phyloP scores from a whole-genome alignment of 257 asterid species.

The Nicotiana tabacum region DNA sequence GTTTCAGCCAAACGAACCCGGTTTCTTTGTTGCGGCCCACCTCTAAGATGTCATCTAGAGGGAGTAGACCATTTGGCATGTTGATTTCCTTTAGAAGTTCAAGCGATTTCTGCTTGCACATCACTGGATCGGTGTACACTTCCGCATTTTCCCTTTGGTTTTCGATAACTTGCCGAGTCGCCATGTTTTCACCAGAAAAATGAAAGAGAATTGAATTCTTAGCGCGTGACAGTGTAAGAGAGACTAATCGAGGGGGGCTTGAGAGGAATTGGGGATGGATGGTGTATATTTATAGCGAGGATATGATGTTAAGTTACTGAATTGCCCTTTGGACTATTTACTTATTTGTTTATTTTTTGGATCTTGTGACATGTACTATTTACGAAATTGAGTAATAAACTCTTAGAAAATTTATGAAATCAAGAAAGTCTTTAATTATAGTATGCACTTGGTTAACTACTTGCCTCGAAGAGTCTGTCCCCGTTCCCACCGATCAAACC shows the following conservation, averaged over 20 bases:
- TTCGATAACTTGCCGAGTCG: slow-evolving; percentile 28
- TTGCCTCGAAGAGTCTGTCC: background rate
- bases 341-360: background rate
- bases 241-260: background rate
- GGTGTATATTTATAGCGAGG: background rate
- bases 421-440: too few relatives aligned
- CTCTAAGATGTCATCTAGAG: slow-evolving; percentile 55
- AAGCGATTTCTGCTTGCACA: slow-evolving; percentile 55
- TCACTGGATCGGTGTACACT: slow-evolving; percentile 40
- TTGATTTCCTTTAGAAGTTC: slow-evolving; percentile 55
- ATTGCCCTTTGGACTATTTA: background rate
- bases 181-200: background rate
- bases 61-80: slow-evolving; percentile 71
- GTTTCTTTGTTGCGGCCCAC: slow-evolving; percentile 53
- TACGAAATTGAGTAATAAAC: background rate
- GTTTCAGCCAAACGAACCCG: slow-evolving; percentile 74
- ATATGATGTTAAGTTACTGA: background rate
- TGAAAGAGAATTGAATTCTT: background rate
- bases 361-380: background rate
- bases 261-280: background rate
- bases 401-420: too few relatives aligned
- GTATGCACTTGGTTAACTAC: background rate
- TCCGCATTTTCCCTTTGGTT: slow-evolving; percentile 63
- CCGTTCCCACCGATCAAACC: too few relatives aligned
- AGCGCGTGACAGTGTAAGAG: background rate